Conservation (phyloP, 176 grass and related monocot species). For the Aegilops tauschii region DNA sequence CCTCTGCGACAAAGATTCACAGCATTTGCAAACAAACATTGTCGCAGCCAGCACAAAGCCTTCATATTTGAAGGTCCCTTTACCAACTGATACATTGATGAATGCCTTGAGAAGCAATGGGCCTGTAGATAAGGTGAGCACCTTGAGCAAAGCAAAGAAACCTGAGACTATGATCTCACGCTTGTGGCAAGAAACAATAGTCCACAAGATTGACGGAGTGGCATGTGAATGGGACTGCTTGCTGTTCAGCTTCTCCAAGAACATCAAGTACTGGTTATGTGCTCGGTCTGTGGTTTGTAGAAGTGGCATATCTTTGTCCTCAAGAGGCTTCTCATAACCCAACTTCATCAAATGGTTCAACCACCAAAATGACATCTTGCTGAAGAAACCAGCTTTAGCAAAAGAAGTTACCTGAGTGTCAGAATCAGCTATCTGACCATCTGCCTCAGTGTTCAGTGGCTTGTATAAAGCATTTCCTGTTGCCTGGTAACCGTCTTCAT, state of each 20-base stretch:
- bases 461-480: constrained; percentile 34
- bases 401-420: constrained; percentile 47
- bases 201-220: constrained; percentile 59
- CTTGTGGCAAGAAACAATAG: constrained; percentile 73
- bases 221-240: constrained; percentile 21
- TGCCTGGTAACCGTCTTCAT: constrained; percentile 27
- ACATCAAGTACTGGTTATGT: constrained; percentile 47
- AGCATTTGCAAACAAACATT: constrained; percentile 74
- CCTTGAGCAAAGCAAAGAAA: constrained; percentile 82
- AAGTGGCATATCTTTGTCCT: constrained; percentile 78
- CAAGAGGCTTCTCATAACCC: constrained; percentile 70
- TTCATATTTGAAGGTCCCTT: constrained; percentile 69
- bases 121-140: constrained; percentile 62
- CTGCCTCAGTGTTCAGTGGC: constrained; percentile 41
- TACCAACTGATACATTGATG: constrained; percentile 69
- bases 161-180: constrained; percentile 61
- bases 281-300: constrained; percentile 58
- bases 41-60: constrained; percentile 50
- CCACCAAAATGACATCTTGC: constrained; percentile 87
- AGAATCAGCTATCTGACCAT: constrained; percentile 24
- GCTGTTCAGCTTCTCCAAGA: constrained; percentile 58
- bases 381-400: constrained; percentile 62
- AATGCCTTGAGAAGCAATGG: constrained; percentile 81
- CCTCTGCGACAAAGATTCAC: constrained; percentile 79
- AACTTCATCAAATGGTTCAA: constrained; percentile 81